Base-by-base conservation (phyloP, 73 alveolate genomes). In the Paramecium sonneborni region DNA sequence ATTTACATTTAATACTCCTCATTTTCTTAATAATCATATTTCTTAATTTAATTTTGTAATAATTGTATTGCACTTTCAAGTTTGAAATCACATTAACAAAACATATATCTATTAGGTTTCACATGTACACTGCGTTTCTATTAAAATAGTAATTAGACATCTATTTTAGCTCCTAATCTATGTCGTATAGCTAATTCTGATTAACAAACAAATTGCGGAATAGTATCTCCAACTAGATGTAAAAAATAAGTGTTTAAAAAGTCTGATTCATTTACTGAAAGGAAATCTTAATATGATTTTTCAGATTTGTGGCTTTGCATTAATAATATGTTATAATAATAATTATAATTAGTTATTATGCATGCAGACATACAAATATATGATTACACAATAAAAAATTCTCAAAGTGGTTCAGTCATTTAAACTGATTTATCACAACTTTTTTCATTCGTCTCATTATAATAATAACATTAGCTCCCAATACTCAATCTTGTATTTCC, bases 381-480 rank as follows among this genome's bases (percentile, higher is more conserved):
- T n/a, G n/a, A n/a, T n/a, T n/a, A 52, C 68, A 39, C 15, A 52
- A 52, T 52, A 52, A n/a, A 46, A 18, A 52, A 52, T 30, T 30
- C 44, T 62, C 84, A 62, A 23, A 62, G 26, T 23, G 39, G 84
- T n/a, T 21, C 84, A 14, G 84, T 62, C 84, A 62, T 62, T 62
- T 62, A n/a, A 14, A 62, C 84, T 30, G 84, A 62, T 62, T 30
- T 62, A 62, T 62, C 84, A 62, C 26, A 62, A 32, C 84, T 62
- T n/a, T 62, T 62, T 3, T 62, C 84, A 11, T 44, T 3, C 2
- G 84, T 7, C 5, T 72, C 86, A 15, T 72, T 37, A 30, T 72
- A 72, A 38, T 72, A 72, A 72, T 72, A 72, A 38, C 55, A 72
- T 37, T 72, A 37, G 5, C 86, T 72, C 18, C 86, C 86, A 28